Conservation (phyloP, 805 yeast genomes). For the Candida piceae region DNA sequence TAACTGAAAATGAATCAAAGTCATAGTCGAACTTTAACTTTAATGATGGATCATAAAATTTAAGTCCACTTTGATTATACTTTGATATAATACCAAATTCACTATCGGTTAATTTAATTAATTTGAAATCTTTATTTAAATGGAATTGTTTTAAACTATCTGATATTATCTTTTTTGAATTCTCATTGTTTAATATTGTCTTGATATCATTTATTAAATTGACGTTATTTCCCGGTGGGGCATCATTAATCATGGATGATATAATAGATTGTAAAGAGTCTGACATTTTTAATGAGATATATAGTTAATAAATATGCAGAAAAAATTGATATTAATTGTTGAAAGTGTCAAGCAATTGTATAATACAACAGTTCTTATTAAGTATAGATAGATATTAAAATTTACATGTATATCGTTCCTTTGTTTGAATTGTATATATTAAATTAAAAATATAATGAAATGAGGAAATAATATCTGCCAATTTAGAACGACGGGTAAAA, state of each 20-base stretch:
- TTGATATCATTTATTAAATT: conserved; percentile 25
- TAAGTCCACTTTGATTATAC: conserved; percentile 45
- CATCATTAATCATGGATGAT: conserved; percentile 37
- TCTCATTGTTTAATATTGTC: conserved; percentile 21
- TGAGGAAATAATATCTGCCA: too few species aligned
- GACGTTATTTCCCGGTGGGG: conserved; percentile 53
- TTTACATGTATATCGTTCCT: too few species aligned
- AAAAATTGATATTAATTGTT: too few species aligned
- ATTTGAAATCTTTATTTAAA: conserved; percentile 27
- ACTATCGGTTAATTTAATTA: conserved; percentile 24
- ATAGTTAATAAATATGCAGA: too few species aligned
- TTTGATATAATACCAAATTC: conserved; percentile 38
- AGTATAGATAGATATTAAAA: too few species aligned
- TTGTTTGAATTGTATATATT: too few species aligned
- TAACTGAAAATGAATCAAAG: conserved; percentile 41
- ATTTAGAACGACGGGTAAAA: too few species aligned
- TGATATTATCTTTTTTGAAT: conserved; percentile 22
- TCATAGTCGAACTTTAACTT: conserved; percentile 55
- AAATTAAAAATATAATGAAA: too few species aligned
- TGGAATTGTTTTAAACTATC: conserved; percentile 22
- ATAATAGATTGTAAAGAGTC: conserved; percentile 25
- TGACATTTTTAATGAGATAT: conserved; percentile 15
- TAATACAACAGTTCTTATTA: too few species aligned
- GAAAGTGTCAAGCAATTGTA: too few species aligned
- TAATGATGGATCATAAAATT: conserved; percentile 49